Base-by-base conservation (phyloP, 2,329 filamentous ascomycete genomes). In the Talaromyces sp. region DNA sequence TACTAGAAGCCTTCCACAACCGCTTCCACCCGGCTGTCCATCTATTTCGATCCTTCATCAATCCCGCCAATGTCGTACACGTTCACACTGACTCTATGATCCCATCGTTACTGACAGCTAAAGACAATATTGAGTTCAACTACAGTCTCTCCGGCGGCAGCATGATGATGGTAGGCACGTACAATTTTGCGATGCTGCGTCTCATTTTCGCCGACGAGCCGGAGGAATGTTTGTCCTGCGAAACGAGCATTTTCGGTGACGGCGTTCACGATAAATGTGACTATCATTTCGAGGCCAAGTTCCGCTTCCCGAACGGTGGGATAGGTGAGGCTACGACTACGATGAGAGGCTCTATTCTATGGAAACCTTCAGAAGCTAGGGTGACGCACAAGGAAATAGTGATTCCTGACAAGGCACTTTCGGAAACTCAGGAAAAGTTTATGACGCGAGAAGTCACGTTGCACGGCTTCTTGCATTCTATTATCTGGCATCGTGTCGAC, bases 1-100 rank as follows among this genome's bases (percentile, higher is more conserved):
- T 81, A 3, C 70, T 83, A 5, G 81, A 84, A 67, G 80, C 80
- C 5, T 76, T 78, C 58, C 80, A 82, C 62, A 71, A 70, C 60
- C 69, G 73, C 39, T 82, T 83, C 65, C 74, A 79, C 60, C 80
- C 80, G 1, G 70, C 74, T 1, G 78, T 73, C 68, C 65, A 70
- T 10, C 61, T 63, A 2, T 80, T 81, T 63, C 65, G 76, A 40
- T 63, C 69, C 0, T 61, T 74, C 5, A 58, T 81, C 13, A 71
- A 76, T 59, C 70, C 66, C 5, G 61, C 65, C 11, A 74, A 74
- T 46, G 69, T 81, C 4, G 69, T 61, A 10, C 68, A 70, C 37
- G 76, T 72, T 10, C 58, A 67, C 11, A 63, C 72, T 10, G 58
- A 56, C 13, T 61, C 70, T n/a, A 64, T 57, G 45, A 50, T 74